These are phyloP conservation scores for Aspergillus brunneoviolaceus DNA, from an alignment of 2,329 filamentous ascomycete species.

Conservation along the genomic window DNA sequence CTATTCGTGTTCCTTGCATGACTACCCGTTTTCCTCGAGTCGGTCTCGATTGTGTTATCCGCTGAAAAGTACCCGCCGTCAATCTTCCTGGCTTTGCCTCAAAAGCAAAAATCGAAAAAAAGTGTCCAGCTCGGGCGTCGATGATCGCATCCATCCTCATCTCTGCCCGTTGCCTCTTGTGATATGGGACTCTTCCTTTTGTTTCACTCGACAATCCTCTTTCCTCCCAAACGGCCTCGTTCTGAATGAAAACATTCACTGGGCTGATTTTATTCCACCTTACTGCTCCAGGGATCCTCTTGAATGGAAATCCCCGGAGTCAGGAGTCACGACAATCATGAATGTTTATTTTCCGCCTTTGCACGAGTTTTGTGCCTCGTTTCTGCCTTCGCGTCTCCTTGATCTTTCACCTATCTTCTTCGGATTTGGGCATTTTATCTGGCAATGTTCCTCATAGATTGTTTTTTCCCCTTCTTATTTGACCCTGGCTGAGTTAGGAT, in stretches of 20 bases:
- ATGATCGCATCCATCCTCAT: constrained; percentile 12
- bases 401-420: constrained; percentile 26
- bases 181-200: constrained; percentile 17
- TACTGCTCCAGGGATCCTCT: constrained; percentile 19
- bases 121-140: constrained; percentile 25
- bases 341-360: constrained; percentile 36
- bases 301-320: constrained; percentile 16
- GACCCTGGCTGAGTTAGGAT: constrained; percentile 32
- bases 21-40: constrained; percentile 29
- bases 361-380: constrained; percentile 11
- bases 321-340: constrained; percentile 39
- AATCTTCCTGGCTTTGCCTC: constrained; percentile 27
- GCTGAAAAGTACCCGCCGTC: constrained; percentile 36
- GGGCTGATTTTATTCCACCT: constrained; percentile 19
- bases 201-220: constrained; percentile 4
- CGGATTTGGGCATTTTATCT: constrained; percentile 37
- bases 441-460: constrained; percentile 41
- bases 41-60: constrained; percentile 33
- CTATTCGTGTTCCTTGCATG: constrained; percentile 24
- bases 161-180: constrained; percentile 6
- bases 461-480: constrained; percentile 21
- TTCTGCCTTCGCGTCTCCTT: constrained; percentile 31
- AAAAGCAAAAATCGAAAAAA: constrained; percentile 33
- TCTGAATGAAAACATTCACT: constrained; percentile 8
- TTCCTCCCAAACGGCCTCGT: constrained; percentile 19